Percentiles rank a stretch among this genome's conserved stretches.
Conservation (phyloP, 2,329 filamentous ascomycete species). For the Cladophialophora carrionii region DNA sequence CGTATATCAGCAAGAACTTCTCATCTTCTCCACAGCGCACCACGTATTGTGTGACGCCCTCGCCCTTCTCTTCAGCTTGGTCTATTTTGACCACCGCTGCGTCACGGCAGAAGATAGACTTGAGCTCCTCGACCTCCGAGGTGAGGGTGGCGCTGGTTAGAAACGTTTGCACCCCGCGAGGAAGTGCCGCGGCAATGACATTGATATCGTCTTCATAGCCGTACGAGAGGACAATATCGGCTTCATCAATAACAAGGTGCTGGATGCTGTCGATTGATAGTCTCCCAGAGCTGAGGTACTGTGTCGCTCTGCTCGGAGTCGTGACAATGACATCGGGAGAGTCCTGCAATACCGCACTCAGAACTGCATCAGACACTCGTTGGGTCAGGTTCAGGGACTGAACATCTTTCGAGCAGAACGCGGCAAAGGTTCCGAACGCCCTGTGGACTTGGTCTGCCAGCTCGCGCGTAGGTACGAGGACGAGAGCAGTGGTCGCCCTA, state of each 20-base stretch:
- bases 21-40: conserved; percentile 94
- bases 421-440: conserved; percentile 72
- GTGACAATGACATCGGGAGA: conserved; percentile 87
- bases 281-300: conserved; percentile 73
- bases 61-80: conserved; percentile 75
- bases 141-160: conserved; percentile 93
- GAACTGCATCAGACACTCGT: conserved; percentile 86
- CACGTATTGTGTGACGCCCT: conserved; percentile 81
- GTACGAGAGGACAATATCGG: conserved; percentile 89
- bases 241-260: conserved; percentile 88
- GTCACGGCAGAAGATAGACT: conserved; percentile 80
- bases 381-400: conserved; percentile 83
- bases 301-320: conserved; percentile 81
- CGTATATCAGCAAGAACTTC: conserved; percentile 89
- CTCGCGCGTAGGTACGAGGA: conserved; percentile 92
- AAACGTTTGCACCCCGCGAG: conserved; percentile 84
- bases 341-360: conserved; percentile 81
- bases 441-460: conserved; percentile 89
- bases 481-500: conserved; percentile 57
- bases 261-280: conserved; percentile 72
- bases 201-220: conserved; percentile 90
- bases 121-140: conserved; percentile 81
- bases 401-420: conserved; percentile 83
- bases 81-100: conserved; percentile 81
- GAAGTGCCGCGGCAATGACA: conserved; percentile 74